Evolutionary conservation across 208 protist genomes (phyloP), one percentile per base, ranked within the genome.

Genomic region (Trypanosoma scelopori): DNA sequence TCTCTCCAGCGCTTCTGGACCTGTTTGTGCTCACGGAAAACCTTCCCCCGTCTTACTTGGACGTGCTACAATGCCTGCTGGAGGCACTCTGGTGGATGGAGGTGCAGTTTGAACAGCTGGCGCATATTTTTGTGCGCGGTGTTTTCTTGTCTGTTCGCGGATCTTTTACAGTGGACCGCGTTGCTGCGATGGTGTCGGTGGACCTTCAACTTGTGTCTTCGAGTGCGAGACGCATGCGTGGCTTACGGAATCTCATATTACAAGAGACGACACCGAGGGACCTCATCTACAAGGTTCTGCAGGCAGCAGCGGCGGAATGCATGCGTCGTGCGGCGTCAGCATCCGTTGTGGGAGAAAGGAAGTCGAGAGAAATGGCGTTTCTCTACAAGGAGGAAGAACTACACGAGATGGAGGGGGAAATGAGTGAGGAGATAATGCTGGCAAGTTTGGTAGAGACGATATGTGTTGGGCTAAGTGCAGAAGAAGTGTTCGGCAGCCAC

Each of bases 401-500:
- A 15, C 27, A 43, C 18, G 32, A 18, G 18, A 45, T 53, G 12
- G 35, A 48, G 23, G 35, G 22, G 11, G 35, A 43, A 7, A 25
- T 30, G n/a, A 37, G 47, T n/a, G 45, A 41, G n/a, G 60, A 55
- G 5, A 9, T 74, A 18, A 46, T 69, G 22, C 60, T 85, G 15
- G 67, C 70, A 41, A 4, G 27, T 1, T 25, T 79, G 30, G 56
- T 87, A 12, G 82, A 89, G 65, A 65, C 46, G 3, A 70, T 84
- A n/a, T 81, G 75, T 41, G 13, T 89, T 35, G 56, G 48, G 16
- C 55, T 76, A 7, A 32, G 67, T 11, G 70, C 82, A 7, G 82
- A 84, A 23, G 68, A 71, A 32, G 49, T 89, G 45, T 92, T 92
- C 62, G 82, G 86, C 23, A 23, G 55, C 3, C 43, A 52, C 12